Evolutionary conservation across 2,329 filamentous ascomycete species (phyloP), one percentile per base, ranked within the genome.

Genomic region (Trichoderma afroharzianum): DNA sequence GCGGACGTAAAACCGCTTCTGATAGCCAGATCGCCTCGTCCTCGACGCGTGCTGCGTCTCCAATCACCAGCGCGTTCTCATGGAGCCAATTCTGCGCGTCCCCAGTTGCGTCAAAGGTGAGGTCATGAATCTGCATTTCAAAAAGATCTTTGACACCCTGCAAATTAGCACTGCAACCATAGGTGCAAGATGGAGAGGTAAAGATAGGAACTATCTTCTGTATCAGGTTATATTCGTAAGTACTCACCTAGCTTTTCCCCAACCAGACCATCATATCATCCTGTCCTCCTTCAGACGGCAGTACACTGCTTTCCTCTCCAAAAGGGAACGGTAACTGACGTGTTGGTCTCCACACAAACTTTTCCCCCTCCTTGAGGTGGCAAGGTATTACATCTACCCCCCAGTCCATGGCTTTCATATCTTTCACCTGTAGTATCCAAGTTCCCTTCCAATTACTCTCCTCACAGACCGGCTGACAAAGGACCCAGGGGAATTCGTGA

Each of bases 11-110:
- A 53, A 85, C 78, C 33, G 83, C 77, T 26, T 81, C 82, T 9
- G 85, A 87, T 50, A 50, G 43, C n/a, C 39, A 83, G 80, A 73
- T 88, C 86, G 3, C 85, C 68, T 86, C 85, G 77, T 83, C 85
- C n/a, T 50, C 47, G 50, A 87, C 86, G 64, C 85, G 85, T 9
- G 86, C 71, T 88, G 86, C 85, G 88, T 87, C 74, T 86, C 83
- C 18, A 84, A 81, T 50, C 43, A 50, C 43, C n/a, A 24, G 68
- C 83, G 82, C 73, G 82, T 81, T 75, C 83, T 80, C 74, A 80
- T 81, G 63, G 81, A 81, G 66, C 78, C 78, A 79, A 55, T 76
- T 74, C 80, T 81, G 83, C 53, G 79, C 78, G 73, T 83, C 78
- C 71, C 83, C 81, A 53, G 82, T 82, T 26, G 83, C 81, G 72